A percentile compares a stretch with the other conserved stretches of the same genome.
Evolutionary conservation across 257 asterid genomes (phyloP).

Genomic region (Verbascum thapsus): DNA sequence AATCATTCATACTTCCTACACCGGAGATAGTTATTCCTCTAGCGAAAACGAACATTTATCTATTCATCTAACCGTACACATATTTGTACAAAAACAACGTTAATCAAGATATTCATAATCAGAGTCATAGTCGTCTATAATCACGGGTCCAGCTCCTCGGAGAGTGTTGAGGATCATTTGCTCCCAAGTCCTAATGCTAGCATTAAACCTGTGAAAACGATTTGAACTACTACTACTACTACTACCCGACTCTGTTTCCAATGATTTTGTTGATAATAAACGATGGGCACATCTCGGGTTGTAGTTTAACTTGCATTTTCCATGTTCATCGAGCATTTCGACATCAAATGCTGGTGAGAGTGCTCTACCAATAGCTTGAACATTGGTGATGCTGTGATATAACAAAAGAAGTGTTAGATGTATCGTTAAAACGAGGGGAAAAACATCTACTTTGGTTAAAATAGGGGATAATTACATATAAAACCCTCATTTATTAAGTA

Average conservation of each 20-base stretch:
- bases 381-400: constrained; percentile 54
- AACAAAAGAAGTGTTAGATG: background rate
- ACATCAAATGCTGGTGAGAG: constrained; percentile 61
- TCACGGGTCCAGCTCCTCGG: constrained; percentile 49
- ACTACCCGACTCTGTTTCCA: constrained; percentile 42
- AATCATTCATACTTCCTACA: no score
- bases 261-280: constrained; percentile 25
- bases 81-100: no score
- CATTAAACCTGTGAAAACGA: constrained; percentile 46
- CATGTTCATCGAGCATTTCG: constrained; percentile 47
- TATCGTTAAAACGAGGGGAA: no score
- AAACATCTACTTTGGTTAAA: no score
- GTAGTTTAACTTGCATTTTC: constrained; percentile 58
- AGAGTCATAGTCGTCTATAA: constrained; percentile 37
- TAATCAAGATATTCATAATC: constrained; percentile 40
- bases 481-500: no score
- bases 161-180: constrained; percentile 48
- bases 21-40: no score
- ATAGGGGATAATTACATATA: no score
- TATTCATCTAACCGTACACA: no score
- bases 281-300: constrained; percentile 22
- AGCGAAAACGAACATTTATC: no score
- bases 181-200: constrained; percentile 65
- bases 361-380: constrained; percentile 66
- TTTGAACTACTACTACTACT: constrained; percentile 36